These are phyloP conservation scores for Letharia lupina DNA, from an alignment of 495 filamentous ascomycete species.

Conservation along the genomic window DNA sequence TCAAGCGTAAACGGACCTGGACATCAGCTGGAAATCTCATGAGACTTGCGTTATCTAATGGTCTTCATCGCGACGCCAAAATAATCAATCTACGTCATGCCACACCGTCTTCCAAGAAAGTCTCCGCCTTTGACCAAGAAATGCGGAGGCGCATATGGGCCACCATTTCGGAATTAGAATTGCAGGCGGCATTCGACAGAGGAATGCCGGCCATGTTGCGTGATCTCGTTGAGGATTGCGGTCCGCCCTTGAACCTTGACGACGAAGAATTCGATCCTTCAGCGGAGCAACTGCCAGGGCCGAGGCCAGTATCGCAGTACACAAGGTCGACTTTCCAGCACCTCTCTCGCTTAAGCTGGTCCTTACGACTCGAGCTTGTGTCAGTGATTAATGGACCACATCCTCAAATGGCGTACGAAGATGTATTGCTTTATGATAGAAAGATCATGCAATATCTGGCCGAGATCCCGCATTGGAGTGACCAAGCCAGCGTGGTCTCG, in stretches of 20 bases:
- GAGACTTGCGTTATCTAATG: conserved; percentile 42
- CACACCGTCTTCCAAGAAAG: conserved; percentile 35
- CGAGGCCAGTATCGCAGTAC: conserved; percentile 28
- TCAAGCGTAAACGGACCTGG: conserved; percentile 47
- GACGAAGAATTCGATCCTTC: conserved; percentile 40
- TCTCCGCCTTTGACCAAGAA: conserved; percentile 42
- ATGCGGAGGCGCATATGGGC: conserved; percentile 48
- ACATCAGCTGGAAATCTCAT: conserved; percentile 42
- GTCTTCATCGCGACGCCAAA: conserved; percentile 45
- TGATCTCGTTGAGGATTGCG: conserved; percentile 42
- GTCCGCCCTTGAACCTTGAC: conserved; percentile 40
- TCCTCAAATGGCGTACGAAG: conserved; percentile 25
- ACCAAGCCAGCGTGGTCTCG: conserved; percentile 13
- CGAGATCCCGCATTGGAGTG: conserved; percentile 25
- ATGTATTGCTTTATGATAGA: conserved; percentile 28
- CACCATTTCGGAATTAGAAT: conserved; percentile 45
- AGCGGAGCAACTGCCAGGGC: conserved; percentile 30
- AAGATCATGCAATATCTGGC: conserved; percentile 25
- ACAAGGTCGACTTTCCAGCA: conserved; percentile 38
- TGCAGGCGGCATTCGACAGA: conserved; percentile 45
- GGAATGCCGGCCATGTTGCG: conserved; percentile 47
- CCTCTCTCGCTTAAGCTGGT: conserved; percentile 24
- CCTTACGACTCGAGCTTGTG: conserved; percentile 27
- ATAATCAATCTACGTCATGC: conserved; percentile 14
- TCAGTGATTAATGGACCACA: conserved; percentile 29